Evolutionary conservation across 1,284 basidiomycete genomes (phyloP).

Genomic region (Cryptococcus hybrid): DNA sequence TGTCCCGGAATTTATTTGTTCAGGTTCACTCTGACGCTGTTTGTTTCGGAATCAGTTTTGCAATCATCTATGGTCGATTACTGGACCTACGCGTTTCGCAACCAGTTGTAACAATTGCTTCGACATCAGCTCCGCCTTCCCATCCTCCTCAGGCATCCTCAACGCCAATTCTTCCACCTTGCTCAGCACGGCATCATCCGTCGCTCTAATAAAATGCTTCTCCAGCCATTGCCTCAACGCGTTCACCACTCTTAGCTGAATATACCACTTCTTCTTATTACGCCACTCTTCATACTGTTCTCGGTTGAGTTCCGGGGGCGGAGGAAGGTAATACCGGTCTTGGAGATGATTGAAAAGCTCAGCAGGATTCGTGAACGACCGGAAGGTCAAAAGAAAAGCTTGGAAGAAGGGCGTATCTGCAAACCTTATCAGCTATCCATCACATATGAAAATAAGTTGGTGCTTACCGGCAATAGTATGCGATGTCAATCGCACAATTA

Average conservation of each 20-base stretch:
- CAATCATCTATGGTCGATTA: background rate
- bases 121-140: slow-evolving; percentile 60
- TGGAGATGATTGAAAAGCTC: slow-evolving; percentile 85
- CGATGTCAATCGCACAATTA: slow-evolving; percentile 86
- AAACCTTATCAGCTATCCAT: background rate
- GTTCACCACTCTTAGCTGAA: slow-evolving; percentile 81
- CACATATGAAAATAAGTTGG: slow-evolving; percentile 4
- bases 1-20: slow-evolving; percentile 19
- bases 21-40: slow-evolving; percentile 25
- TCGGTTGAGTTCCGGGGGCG: slow-evolving; percentile 66
- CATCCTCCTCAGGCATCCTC: slow-evolving; percentile 56
- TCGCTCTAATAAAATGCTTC: slow-evolving; percentile 74
- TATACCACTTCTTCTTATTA: slow-evolving; percentile 82
- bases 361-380: slow-evolving; percentile 85
- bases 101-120: slow-evolving; percentile 70
- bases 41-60: background rate
- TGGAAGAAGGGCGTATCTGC: slow-evolving; percentile 66
- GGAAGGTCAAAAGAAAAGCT: slow-evolving; percentile 96
- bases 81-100: slow-evolving; percentile 61
- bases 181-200: slow-evolving; percentile 72
- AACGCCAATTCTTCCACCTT: slow-evolving; percentile 73
- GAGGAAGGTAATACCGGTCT: slow-evolving; percentile 74
- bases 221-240: slow-evolving; percentile 79
- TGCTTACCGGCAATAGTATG: slow-evolving; percentile 74
- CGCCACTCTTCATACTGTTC: slow-evolving; percentile 77